Evolutionary conservation across 2,329 filamentous ascomycete species (phyloP), one percentile per base, ranked within the genome.

Genomic region (Didymella pomorum): DNA sequence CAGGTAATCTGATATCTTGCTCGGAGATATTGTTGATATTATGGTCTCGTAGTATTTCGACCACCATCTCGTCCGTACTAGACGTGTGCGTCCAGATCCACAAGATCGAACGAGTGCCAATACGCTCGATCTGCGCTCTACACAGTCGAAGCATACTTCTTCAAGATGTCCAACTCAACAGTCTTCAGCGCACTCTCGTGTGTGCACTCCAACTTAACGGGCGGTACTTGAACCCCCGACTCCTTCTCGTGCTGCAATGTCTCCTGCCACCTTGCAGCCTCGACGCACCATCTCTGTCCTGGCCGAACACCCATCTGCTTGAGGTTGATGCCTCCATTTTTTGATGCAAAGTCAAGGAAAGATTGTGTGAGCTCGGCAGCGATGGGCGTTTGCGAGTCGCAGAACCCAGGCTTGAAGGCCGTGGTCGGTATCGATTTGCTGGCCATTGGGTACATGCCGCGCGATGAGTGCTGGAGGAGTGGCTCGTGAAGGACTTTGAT

Each of bases 401-500:
- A 64, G 47, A 61, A 64, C n/a, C 61, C 61, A 21, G 61, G 50
- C 42, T 64, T 61, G 28, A 59, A 50, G 23, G 31, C 33, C 12
- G 58, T 28, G 2, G 58, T 25, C 4, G 56, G 61, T 35, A 64
- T 58, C 1, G 61, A 56, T 33, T 56, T 58, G 48, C 47, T 53
- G 35, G 61, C 61, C 61, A 63, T 63, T 10, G 58, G 61, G 20
- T 61, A 60, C 46, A 57, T 58, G 31, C 54, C 45, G 20, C 58
- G 61, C 1, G 61, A 61, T 11, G 61, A 63, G 25, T 61, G 61
- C 29, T 63, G 61, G 3, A 51, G 61, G 20, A 63, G 58, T 1
- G 61, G 58, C n/a, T 49, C 29, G 3, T 61, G 26, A 12, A 63
- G 58, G 21, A 63, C 58, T 63, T n/a, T n/a, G n/a, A n/a, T n/a